Conservation (phyloP, 2,329 filamentous ascomycete genomes). For the Bipolaris gigantea region DNA sequence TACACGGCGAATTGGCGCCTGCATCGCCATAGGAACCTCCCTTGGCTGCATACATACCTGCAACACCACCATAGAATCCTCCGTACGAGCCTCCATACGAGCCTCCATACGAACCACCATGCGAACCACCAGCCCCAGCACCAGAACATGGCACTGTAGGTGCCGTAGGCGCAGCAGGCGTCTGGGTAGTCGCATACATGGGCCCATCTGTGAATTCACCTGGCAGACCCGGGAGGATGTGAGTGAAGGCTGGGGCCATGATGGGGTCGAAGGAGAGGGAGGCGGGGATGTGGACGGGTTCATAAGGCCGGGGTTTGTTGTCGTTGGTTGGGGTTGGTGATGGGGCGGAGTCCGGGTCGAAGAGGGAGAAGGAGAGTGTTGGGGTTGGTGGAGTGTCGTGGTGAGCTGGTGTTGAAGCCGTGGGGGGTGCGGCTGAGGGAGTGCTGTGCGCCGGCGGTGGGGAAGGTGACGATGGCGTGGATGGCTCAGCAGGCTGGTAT, state of each 20-base stretch:
- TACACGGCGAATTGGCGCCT: slow-evolving; percentile 21
- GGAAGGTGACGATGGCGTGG: neutral
- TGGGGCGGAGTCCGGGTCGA: neutral
- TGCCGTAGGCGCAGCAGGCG: neutral
- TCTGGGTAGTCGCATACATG: neutral
- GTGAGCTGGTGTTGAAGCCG: neutral
- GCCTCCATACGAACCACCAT: neutral
- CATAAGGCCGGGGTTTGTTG: slow-evolving; percentile 18
- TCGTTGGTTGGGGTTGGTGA: neutral
- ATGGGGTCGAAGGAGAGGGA: slow-evolving; percentile 20
- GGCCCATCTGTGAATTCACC: neutral
- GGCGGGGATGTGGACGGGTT: slow-evolving; percentile 17
- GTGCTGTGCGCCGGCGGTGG: neutral
- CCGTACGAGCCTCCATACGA: neutral
- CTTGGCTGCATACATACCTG: neutral
- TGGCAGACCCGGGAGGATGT: slow-evolving; percentile 1
- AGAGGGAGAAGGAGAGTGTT: neutral
- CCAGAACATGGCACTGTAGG: neutral
- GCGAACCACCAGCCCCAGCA: neutral
- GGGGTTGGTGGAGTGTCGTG: neutral
- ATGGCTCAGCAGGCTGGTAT: neutral
- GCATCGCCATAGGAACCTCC: slow-evolving; percentile 9
- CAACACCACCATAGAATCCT: slow-evolving; percentile 4
- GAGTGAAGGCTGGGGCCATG: slow-evolving; percentile 24
- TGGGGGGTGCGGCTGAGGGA: neutral